A percentile compares a stretch with the other conserved stretches of the same genome.
Conservation (phyloP, 495 filamentous ascomycete species). For the Penicillium angulare region DNA sequence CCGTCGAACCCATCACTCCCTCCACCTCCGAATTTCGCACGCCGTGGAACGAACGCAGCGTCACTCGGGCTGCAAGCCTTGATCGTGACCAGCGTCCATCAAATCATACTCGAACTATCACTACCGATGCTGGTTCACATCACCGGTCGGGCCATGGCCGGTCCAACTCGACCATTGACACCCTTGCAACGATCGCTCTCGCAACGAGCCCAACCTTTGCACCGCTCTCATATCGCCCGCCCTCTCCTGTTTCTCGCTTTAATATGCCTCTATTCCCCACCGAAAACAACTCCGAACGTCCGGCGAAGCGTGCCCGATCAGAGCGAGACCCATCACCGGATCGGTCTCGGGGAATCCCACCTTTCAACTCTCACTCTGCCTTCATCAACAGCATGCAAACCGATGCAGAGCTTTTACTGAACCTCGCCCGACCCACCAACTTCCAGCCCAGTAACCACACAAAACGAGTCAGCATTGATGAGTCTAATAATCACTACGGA, state of each 20-base stretch:
- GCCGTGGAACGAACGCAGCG: constrained; percentile 33
- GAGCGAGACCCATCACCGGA: constrained; percentile 54
- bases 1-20: constrained; percentile 53
- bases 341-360: constrained; percentile 33
- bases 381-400: constrained; percentile 46
- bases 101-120: constrained; percentile 16
- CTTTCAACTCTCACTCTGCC: constrained; percentile 42
- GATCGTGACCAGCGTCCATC: constrained; percentile 28
- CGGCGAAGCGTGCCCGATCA: constrained; percentile 60
- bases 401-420: constrained; percentile 55
- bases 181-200: constrained; percentile 55
- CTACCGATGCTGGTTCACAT: constrained; percentile 22
- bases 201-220: constrained; percentile 49
- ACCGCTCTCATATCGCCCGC: constrained; percentile 33
- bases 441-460: constrained; percentile 27
- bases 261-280: constrained; percentile 33
- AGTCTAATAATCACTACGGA: constrained; percentile 26
- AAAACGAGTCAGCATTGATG: constrained; percentile 41
- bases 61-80: constrained; percentile 25
- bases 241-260: constrained; percentile 30
- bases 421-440: constrained; percentile 42
- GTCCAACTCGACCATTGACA: constrained; percentile 51
- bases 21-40: constrained; percentile 33
- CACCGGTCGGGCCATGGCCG: constrained; percentile 45
- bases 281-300: constrained; percentile 43